A percentile compares a stretch with the other conserved stretches of the same genome.
Conservation (phyloP, 768 basidiomycete genomes). For the Cyclocybe aegerita region DNA sequence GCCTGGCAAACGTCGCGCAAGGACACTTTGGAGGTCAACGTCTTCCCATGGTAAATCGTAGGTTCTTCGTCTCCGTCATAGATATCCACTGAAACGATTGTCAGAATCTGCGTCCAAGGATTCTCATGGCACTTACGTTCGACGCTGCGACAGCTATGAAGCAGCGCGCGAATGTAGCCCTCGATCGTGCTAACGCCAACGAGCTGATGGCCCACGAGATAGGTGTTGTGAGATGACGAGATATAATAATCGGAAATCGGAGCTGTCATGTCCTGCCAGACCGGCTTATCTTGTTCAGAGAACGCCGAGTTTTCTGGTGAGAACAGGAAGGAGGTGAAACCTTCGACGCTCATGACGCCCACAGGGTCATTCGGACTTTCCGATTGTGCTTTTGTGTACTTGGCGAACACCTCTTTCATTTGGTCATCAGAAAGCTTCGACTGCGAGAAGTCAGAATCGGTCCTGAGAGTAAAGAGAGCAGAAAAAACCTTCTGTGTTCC, state of each 20-base stretch:
- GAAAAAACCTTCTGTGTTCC: conserved; percentile 39
- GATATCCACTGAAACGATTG: conserved; percentile 69
- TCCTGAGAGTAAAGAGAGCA: not conserved
- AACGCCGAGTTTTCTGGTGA: conserved; percentile 72
- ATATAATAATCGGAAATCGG: conserved; percentile 89
- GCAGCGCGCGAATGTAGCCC: conserved; percentile 87
- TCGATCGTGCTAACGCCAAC: conserved; percentile 89
- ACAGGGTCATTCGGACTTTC: conserved; percentile 13
- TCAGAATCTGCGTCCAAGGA: not conserved
- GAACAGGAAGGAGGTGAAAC: conserved; percentile 76
- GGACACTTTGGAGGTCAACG: conserved; percentile 81
- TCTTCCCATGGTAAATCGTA: conserved; percentile 86
- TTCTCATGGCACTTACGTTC: conserved; percentile 59
- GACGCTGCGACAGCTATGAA: conserved; percentile 91
- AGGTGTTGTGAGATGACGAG: conserved; percentile 91
- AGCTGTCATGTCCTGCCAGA: conserved; percentile 84
- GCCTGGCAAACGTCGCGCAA: conserved; percentile 81
- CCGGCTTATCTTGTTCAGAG: conserved; percentile 37
- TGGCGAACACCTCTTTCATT: conserved; percentile 32
- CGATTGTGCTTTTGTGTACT: conserved; percentile 23
- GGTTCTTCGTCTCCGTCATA: conserved; percentile 88
- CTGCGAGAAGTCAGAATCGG: conserved; percentile 21
- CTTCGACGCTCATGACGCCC: conserved; percentile 49
- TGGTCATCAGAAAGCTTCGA: conserved; percentile 31
- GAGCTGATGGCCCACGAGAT: conserved; percentile 83